Conservation (phyloP, 331 rosid genomes). For the Malus hybrid region DNA sequence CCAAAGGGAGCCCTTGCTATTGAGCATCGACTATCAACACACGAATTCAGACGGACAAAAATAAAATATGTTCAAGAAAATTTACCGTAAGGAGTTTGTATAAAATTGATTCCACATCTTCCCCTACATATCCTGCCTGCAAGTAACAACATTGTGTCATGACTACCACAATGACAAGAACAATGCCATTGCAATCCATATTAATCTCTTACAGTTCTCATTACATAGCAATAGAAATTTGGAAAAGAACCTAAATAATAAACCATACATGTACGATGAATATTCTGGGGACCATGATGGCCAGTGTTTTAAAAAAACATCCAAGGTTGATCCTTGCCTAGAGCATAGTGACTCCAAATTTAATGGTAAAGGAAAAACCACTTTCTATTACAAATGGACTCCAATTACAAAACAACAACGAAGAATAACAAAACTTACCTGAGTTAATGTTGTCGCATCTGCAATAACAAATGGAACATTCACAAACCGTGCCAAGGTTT, state of each 20-base stretch:
- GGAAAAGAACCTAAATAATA: neutral
- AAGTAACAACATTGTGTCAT: constrained; percentile 7
- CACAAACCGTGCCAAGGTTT: constrained; percentile 94
- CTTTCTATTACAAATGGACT: neutral
- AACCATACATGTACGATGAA: neutral
- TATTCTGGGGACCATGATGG: neutral
- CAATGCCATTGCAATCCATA: neutral
- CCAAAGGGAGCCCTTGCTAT: neutral
- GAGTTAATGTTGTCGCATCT: constrained; percentile 95
- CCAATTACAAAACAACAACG: constrained; percentile 10
- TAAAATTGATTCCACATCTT: constrained; percentile 93
- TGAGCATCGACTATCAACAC: neutral
- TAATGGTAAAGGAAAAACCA: neutral
- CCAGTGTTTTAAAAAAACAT: neutral
- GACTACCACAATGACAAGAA: constrained; percentile 6
- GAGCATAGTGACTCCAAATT: neutral
- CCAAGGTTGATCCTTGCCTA: neutral
- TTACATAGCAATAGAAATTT: neutral
- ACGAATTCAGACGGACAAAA: neutral
- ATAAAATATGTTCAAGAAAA: neutral
- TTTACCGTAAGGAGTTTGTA: constrained; percentile 85
- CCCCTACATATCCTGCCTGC: constrained; percentile 99
- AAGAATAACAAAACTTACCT: constrained; percentile 50
- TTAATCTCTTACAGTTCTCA: neutral
- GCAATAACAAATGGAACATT: constrained; percentile 97